Conservation (phyloP, 192 early-diverging fungal genomes). For the Coemansia sp. region DNA sequence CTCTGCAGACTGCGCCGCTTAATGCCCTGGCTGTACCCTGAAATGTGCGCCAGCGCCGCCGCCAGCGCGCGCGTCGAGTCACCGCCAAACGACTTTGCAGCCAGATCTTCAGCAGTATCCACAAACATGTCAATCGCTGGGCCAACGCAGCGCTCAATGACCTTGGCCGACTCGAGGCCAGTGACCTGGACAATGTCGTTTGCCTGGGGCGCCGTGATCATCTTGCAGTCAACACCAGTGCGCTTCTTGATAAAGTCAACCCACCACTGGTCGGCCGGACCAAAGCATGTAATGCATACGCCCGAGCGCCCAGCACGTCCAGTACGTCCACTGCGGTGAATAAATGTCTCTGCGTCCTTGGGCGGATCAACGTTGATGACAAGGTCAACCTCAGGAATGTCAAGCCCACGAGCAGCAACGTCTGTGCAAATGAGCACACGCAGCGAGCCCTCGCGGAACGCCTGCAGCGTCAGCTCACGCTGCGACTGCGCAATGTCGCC, state of each 20-base stretch:
- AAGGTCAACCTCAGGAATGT: conserved; percentile 95
- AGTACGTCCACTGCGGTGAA: conserved; percentile 93
- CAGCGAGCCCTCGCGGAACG: conserved; percentile 91
- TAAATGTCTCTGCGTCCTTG: conserved; percentile 89
- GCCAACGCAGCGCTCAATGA: conserved; percentile 66
- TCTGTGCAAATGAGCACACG: conserved; percentile 92
- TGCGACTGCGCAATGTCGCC: conserved; percentile 78
- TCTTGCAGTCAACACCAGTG: conserved; percentile 80
- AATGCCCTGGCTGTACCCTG: conserved; percentile 82
- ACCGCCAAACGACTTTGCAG: conserved; percentile 63
- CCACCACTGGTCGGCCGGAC: conserved; percentile 81
- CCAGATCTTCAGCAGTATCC: conserved; percentile 69
- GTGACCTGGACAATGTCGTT: conserved; percentile 84
- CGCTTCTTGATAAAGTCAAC: conserved; percentile 71
- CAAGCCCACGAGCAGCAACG: conserved; percentile 92
- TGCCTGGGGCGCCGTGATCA: conserved; percentile 82
- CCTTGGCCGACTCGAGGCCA: conserved; percentile 72
- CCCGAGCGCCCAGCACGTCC: conserved; percentile 88
- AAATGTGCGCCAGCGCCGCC: conserved; percentile 85
- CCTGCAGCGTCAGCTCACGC: conserved; percentile 91
- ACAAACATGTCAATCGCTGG: conserved; percentile 78
- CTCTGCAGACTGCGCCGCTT: conserved; percentile 78
- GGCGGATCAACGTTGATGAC: conserved; percentile 97
- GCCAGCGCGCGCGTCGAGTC: conserved; percentile 77
- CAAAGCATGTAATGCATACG: conserved; percentile 91